Evolutionary conservation across 345 rosid genomes (phyloP), one percentile per base, ranked within the genome.

Genomic region (Heritiera fomes): DNA sequence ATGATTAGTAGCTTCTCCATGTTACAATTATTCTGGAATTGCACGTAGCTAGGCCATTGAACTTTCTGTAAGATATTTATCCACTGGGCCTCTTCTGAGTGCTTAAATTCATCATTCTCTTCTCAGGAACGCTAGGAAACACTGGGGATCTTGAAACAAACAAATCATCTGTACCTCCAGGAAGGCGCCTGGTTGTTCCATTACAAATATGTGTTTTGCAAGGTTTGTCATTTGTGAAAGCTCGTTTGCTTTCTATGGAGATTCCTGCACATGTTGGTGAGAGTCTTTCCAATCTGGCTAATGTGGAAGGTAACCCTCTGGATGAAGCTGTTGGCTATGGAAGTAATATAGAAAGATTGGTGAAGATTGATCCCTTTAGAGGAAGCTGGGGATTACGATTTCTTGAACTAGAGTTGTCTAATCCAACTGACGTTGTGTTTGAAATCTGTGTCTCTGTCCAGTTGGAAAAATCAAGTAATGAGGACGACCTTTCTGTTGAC

Each of bases 311-410:
- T 76, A 66, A 20, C 50, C 79, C 80, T 41, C 14, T 75, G 58
- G 62, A 83, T 81, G 95, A 90, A 83, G 85, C 79, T 59, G 77
- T 28, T 75, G 86, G 82, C 80, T 79, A 86, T 10, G 93, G 84
- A 77, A 84, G 81, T 82, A 90, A 87, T 87, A 87, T 86, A 79
- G 97, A 97, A 56, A 90, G 91, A 76, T 84, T 94, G 79, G 91
- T 93, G 77, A 97, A 94, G 82, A 94, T 94, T 40, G 92, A 97
- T 85, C 98, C 97, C 61, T 92, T 88, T 68, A 87, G 98, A 85
- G 99, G 99, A 82, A 97, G 99, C 82, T 94, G 99, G 99, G 98
- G 99, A 46, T 82, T 97, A 12, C 94, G 95, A 50, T 93, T 97
- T 84, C 93, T 97, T 38, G 99, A 97, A 82, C 90, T 97, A 41